phyloP scores from a whole-genome alignment of 371 early-diverging fungal species.

The Funneliformis caledonium region DNA sequence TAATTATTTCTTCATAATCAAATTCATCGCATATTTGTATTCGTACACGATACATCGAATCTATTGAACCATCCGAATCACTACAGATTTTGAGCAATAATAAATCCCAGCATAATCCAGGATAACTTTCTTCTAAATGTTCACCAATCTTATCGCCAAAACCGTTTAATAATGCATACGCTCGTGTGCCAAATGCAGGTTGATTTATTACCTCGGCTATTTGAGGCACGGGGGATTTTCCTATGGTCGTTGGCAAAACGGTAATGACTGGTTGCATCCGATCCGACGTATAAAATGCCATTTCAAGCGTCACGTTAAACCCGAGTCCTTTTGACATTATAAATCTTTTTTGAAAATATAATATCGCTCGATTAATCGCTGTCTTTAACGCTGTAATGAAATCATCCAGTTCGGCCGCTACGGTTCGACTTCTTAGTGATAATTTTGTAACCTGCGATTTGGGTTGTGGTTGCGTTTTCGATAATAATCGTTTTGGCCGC shows the following conservation, averaged over 20 bases:
- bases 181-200: neutral
- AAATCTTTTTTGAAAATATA: constrained; percentile 21
- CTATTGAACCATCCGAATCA: neutral
- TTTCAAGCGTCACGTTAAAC: constrained; percentile 8
- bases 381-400: neutral
- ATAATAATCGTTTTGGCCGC: neutral
- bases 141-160: constrained; percentile 26
- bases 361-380: neutral
- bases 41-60: constrained; percentile 2
- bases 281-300: constrained; percentile 13
- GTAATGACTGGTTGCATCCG: neutral
- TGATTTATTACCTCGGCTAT: neutral
- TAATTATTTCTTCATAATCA: constrained; percentile 26
- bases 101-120: constrained; percentile 29
- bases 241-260: constrained; percentile 8
- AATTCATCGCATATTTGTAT: constrained; percentile 16
- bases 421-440: constrained; percentile 22
- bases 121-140: constrained; percentile 12
- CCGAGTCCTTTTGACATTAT: constrained; percentile 11
- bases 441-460: neutral
- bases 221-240: constrained; percentile 16
- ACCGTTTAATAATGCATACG: neutral
- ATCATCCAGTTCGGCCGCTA: constrained; percentile 5
- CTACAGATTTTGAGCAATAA: neutral
- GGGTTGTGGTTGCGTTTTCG: neutral